phyloP scores from a whole-genome alignment of 208 protist species.

The Crithidia sp. region DNA sequence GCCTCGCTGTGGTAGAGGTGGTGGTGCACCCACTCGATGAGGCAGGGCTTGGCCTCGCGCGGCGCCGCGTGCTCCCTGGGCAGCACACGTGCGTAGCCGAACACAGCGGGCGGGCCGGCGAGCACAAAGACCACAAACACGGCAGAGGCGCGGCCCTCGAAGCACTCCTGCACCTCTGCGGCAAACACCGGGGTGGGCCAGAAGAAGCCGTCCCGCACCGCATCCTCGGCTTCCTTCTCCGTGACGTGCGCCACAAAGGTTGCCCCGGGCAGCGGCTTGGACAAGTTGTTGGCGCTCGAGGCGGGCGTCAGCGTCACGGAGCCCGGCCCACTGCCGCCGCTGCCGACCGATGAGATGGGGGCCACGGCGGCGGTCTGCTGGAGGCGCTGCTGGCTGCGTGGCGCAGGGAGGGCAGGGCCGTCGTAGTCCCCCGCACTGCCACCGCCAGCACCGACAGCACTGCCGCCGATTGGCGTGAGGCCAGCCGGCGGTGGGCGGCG shows the following conservation, averaged over 20 bases:
- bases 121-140: constrained; percentile 56
- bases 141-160: constrained; percentile 33
- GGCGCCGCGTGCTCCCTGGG: constrained; percentile 6
- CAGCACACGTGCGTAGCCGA: constrained; percentile 63
- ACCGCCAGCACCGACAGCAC: too few relatives aligned
- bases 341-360: not conserved
- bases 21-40: constrained; percentile 71
- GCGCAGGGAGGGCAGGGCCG: constrained; percentile 17
- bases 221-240: constrained; percentile 52
- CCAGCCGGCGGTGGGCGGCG: constrained; percentile 15
- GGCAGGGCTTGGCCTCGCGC: constrained; percentile 33
- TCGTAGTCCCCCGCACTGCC: constrained; percentile 22
- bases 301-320: constrained; percentile 18
- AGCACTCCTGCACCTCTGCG: constrained; percentile 45
- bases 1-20: constrained; percentile 49
- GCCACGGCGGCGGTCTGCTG: constrained; percentile 3
- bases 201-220: constrained; percentile 58
- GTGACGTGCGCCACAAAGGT: constrained; percentile 53
- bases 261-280: constrained; percentile 16
- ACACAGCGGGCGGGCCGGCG: constrained; percentile 43
- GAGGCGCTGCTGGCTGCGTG: constrained; percentile 30
- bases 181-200: constrained; percentile 40
- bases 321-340: constrained; percentile 1
- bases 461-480: constrained; percentile 28
- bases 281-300: constrained; percentile 8